Evolutionary conservation across 768 basidiomycete genomes (phyloP), one percentile per base, ranked within the genome.

Genomic region (Auricularia cornea): DNA sequence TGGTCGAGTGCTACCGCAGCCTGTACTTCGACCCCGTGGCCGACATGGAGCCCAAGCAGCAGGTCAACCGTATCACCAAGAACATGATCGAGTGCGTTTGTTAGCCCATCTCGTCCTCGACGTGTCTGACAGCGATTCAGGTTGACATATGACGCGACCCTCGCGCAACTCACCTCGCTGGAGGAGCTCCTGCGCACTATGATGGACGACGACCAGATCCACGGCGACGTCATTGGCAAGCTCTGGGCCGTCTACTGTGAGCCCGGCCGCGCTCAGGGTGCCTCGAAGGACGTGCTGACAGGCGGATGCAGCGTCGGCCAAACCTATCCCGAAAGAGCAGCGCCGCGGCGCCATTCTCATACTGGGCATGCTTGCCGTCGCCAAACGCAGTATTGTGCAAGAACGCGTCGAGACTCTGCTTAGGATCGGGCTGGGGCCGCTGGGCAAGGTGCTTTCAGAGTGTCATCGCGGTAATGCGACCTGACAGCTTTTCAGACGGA

Each of bases 111-210:
- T 10, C 26, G 6, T 1, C 3, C 28, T 4, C 54, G 28, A 14
- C 6, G 28, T 57, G 26, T 28, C 28, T 29, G 26, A 28, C 28
- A 14, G 28, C 14, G 6, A 10, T 31, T 28, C 64, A 98, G 96
- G 72, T 80, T 89, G 48, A 98, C 97, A 0, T 95, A 93, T 70
- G 85, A 89, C 18, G 91, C 96, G 1, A 95, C 94, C 0, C 80
- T 99, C 30, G 97, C 97, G 1, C 95, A 98, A 72, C 77, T 99
- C 48, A 99, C 95, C 1, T 95, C 93, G 68, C 76, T 98, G 60
- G 97, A 99, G 71, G 94, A 98, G 75, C 89, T 98, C 81, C 88
- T 99, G 87, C 83, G 92, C 51, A 92, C 90, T 32, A 90, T 99
- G 89, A 95, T 96, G 90, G 87, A 89, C 8, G 91, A 95, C 59